Percentiles rank a stretch among this genome's conserved stretches.
phyloP scores from a whole-genome alignment of 257 asterid genomes.

The Ilex asprella region DNA sequence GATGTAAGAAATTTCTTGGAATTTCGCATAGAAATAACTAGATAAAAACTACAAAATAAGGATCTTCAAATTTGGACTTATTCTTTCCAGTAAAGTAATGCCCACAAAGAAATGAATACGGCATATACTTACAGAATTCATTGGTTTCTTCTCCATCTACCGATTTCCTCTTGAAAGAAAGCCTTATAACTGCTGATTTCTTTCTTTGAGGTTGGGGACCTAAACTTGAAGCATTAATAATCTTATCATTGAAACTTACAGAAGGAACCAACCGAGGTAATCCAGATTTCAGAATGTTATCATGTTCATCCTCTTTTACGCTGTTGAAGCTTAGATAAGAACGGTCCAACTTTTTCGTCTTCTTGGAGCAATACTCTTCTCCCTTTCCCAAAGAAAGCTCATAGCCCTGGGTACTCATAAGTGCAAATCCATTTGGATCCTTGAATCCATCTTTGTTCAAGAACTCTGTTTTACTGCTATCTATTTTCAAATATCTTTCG shows the following conservation, averaged over 20 bases:
- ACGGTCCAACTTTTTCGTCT: constrained; percentile 45
- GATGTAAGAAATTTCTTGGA: no score
- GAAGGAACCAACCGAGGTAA: constrained; percentile 66
- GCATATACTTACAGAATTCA: constrained; percentile 31
- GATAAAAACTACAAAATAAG: no score
- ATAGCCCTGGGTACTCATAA: constrained; percentile 34
- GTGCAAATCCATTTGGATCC: constrained; percentile 39
- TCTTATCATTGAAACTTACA: constrained; percentile 65
- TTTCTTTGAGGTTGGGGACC: constrained; percentile 47
- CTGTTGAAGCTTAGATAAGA: constrained; percentile 48
- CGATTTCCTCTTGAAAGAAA: constrained; percentile 72
- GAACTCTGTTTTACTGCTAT: constrained; percentile 25
- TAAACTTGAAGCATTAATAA: constrained; percentile 27
- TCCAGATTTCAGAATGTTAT: constrained; percentile 52
- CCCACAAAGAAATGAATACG: neutral
- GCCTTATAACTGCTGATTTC: constrained; percentile 75
- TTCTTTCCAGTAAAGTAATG: no score
- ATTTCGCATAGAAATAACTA: no score
- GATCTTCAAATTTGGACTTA: no score
- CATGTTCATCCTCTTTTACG: constrained; percentile 39
- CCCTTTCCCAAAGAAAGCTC: constrained; percentile 31
- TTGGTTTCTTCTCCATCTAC: constrained; percentile 54
- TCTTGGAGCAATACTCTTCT: constrained; percentile 36
- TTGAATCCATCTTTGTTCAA: constrained; percentile 34
- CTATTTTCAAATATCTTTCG: constrained; percentile 46